Percentiles rank a stretch among this genome's conserved stretches.
These are phyloP conservation scores for Diaporthe sp. DNA, from an alignment of 2,329 filamentous ascomycete species.

Conservation along the genomic window DNA sequence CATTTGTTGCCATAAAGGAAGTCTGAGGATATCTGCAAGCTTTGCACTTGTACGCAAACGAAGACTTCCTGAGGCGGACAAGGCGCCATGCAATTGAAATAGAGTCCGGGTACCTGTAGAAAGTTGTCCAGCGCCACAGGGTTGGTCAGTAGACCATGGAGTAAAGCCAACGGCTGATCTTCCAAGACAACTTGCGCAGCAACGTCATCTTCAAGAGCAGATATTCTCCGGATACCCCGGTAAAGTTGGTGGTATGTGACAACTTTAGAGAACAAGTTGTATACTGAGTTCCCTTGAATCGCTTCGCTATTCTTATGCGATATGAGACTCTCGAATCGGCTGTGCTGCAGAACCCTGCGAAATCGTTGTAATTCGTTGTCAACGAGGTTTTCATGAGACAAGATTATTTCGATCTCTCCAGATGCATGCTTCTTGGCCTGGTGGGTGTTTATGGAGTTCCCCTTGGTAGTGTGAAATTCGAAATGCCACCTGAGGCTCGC, in stretches of 20 bases:
- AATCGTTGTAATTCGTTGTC: background rate
- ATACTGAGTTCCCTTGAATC: background rate
- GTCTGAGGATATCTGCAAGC: background rate
- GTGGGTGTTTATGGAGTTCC: background rate
- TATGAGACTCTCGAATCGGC: background rate
- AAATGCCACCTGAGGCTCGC: background rate
- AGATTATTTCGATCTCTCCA: background rate
- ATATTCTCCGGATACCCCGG: background rate
- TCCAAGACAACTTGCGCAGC: background rate
- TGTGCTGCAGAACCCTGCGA: background rate
- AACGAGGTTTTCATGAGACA: background rate
- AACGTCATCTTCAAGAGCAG: background rate
- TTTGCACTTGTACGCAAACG: background rate
- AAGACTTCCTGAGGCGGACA: background rate
- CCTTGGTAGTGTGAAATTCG: background rate
- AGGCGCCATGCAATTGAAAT: background rate
- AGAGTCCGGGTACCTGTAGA: background rate
- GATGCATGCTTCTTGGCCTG: background rate
- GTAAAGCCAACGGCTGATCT: background rate
- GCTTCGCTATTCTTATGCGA: background rate
- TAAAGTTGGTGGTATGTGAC: background rate
- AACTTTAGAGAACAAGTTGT: background rate
- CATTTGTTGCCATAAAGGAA: background rate
- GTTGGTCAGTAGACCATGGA: background rate
- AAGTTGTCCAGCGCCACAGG: background rate